Conservation (phyloP, 2,329 filamentous ascomycete genomes). For the Cladosporium sp. region DNA sequence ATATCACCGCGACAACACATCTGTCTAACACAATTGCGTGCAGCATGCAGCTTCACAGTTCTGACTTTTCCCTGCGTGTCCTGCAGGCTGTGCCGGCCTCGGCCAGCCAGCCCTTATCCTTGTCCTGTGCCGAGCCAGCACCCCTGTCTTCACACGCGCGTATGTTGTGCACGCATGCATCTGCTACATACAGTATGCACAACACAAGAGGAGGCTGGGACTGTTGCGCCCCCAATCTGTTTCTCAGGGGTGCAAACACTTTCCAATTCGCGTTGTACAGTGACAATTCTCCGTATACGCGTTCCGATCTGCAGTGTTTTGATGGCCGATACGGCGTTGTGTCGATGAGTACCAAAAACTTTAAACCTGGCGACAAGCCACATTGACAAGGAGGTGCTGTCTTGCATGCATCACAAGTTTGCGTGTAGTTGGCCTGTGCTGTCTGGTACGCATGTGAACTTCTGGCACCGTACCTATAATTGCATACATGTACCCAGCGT, state of each 20-base stretch:
- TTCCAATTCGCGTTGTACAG: too few relatives aligned
- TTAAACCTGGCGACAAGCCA: neutral
- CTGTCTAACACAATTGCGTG: slow-evolving; percentile 4
- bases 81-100: neutral
- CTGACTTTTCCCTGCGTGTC: neutral
- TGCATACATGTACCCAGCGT: too few relatives aligned
- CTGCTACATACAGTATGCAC: neutral
- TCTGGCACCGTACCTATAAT: too few relatives aligned
- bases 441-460: too few relatives aligned
- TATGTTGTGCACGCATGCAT: slow-evolving; percentile 1
- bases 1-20: neutral
- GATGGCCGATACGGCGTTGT: neutral
- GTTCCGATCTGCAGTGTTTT: neutral
- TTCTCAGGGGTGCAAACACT: too few relatives aligned
- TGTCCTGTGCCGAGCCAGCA: neutral
- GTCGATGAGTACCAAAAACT: neutral
- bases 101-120: neutral
- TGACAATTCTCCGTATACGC: neutral
- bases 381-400: neutral
- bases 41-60: slow-evolving; percentile 4
- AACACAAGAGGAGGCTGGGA: neutral
- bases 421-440: too few relatives aligned
- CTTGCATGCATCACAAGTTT: neutral
- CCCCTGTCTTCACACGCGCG: slow-evolving; percentile 7
- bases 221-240: neutral